Evolutionary conservation across 2,329 filamentous ascomycete species (phyloP), one percentile per base, ranked within the genome.

Genomic region (Xylaria hypoxylon): DNA sequence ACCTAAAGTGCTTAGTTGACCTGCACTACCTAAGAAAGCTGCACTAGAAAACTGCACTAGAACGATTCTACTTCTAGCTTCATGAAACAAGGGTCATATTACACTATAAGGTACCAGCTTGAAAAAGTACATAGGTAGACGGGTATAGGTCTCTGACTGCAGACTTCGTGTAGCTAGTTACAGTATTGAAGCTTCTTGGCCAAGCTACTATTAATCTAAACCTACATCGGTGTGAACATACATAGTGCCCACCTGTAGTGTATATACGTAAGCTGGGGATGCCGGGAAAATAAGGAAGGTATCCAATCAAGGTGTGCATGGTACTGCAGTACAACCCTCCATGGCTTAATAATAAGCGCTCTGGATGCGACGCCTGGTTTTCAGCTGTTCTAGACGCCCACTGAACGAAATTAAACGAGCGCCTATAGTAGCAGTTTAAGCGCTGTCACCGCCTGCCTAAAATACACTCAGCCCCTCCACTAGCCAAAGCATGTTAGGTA

Each of bases 391-490:
- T 13, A 50, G 22, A 35, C 13, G 22, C 51, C 33, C 33, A 38
- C 8, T 42, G 40, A 13, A 13, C 26, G 17, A 19, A 15, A 26
- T 26, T 45, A 61, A 52, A 40, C 50, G 47, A 35, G 47, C 64
- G 62, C 40, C 8, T 38, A 42, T 26, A 67, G 56, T 62, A 44
- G 64, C 62, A 58, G 5, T 8, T 50, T 58, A 62, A 33, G 52
- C 62, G 63, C 56, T 33, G 40, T 56, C 64, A 71, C 67, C 67
- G 69, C 69, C 67, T 71, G 45, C 69, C 67, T 40, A 44, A 66
- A 69, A 48, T 1, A 35, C 15, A 13, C 38, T 8, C 28, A 38
- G 17, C 64, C 59, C 42, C 55, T 45, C 50, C 40, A 19, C 33
- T 15, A 17, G 24, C 42, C 31, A 40, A 48, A 48, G 17, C 15